These are phyloP conservation scores for Trichoderma oligosporum DNA, from an alignment of 2,329 filamentous ascomycete genomes.

Conservation along the genomic window DNA sequence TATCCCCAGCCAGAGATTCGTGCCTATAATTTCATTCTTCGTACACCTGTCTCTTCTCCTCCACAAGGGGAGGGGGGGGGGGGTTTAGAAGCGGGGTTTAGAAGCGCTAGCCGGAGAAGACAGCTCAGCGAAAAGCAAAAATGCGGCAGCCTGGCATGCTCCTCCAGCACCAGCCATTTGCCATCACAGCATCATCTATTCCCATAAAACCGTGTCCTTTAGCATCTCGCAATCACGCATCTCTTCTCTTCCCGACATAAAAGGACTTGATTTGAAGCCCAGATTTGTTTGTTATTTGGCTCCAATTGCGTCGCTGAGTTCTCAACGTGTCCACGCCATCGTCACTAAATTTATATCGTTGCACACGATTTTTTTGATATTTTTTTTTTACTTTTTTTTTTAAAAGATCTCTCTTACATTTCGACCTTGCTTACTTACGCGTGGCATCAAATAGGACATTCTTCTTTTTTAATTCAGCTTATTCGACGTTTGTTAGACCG, in stretches of 20 bases:
- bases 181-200: constrained; percentile 1
- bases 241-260: constrained; percentile 13
- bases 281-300: not conserved
- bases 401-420: no score
- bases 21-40: constrained; percentile 3
- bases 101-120: constrained; percentile 18
- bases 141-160: constrained; percentile 20
- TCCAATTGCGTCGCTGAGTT: constrained; percentile 14
- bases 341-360: constrained; percentile 5
- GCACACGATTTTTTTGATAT: not conserved
- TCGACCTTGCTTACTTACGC: constrained; percentile 28
- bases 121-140: constrained; percentile 20
- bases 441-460: constrained; percentile 31
- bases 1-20: not conserved
- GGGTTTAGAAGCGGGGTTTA: no score
- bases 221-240: constrained; percentile 16
- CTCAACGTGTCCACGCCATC: constrained; percentile 16
- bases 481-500: constrained; percentile 25
- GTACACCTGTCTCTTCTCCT: constrained; percentile 1
- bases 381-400: no score
- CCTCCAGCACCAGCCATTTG: not conserved
- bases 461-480: constrained; percentile 20
- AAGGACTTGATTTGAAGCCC: constrained; percentile 14
- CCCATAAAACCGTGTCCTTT: constrained; percentile 28
- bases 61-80: constrained; percentile 9